Conservation (phyloP, 768 basidiomycete species). For the Russula dissimulans region DNA sequence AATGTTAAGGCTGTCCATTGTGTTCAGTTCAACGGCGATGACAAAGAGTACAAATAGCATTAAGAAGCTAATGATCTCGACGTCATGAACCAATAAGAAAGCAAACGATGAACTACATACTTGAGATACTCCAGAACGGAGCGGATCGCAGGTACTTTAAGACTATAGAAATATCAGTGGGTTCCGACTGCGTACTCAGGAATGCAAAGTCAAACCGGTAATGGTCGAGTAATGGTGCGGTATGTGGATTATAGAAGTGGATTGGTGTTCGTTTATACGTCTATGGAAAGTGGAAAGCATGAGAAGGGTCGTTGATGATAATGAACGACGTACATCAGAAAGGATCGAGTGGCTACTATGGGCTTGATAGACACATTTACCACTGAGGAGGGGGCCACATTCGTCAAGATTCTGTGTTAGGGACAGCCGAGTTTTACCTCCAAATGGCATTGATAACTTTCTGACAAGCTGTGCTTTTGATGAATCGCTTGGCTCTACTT, state of each 20-base stretch:
- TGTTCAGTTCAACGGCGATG: conserved; percentile 66
- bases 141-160: conserved; percentile 90
- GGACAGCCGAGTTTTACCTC: conserved; percentile 39
- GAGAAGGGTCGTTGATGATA: neutral
- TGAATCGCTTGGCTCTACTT: conserved; percentile 78
- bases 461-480: conserved; percentile 82
- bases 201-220: conserved; percentile 50
- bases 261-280: conserved; percentile 90
- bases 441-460: conserved; percentile 82
- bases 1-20: conserved; percentile 49
- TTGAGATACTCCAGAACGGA: conserved; percentile 85
- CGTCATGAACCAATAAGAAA: neutral
- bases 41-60: conserved; percentile 73
- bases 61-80: conserved; percentile 48
- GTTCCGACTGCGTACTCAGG: neutral
- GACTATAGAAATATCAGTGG: conserved; percentile 32
- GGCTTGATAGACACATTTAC: conserved; percentile 86
- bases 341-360: conserved; percentile 83
- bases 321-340: conserved; percentile 55
- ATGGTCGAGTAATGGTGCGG: conserved; percentile 89
- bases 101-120: conserved; percentile 31
- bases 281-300: conserved; percentile 31
- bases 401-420: conserved; percentile 13
- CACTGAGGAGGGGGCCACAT: conserved; percentile 35
- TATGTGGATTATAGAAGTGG: conserved; percentile 91